Evolutionary conservation across 768 basidiomycete species (phyloP).

Genomic region (Russula dissimulans): DNA sequence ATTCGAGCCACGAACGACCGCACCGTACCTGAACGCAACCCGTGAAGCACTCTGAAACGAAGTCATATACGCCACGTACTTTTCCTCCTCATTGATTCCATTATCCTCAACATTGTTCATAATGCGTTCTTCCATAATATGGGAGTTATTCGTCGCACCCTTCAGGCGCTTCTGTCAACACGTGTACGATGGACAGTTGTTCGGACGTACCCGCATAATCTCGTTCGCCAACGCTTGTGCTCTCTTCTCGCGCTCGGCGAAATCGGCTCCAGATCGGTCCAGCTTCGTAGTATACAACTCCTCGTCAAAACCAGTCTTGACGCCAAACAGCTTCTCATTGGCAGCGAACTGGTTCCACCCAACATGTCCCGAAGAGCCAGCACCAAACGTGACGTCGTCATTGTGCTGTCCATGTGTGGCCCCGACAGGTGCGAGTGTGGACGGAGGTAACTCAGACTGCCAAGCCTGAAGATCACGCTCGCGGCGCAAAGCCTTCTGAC

Average conservation of each 20-base stretch:
- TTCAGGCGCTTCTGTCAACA: conserved; percentile 25
- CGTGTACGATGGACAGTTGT: not conserved
- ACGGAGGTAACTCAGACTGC: conserved; percentile 39
- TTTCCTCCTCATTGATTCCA: conserved; percentile 89
- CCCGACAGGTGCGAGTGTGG: conserved; percentile 23
- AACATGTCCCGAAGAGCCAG: conserved; percentile 33
- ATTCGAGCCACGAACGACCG: conserved; percentile 77
- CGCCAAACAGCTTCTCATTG: conserved; percentile 90
- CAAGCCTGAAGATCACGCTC: conserved; percentile 80
- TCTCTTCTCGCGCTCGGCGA: conserved; percentile 77
- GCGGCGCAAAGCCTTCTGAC: conserved; percentile 40
- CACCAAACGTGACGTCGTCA: conserved; percentile 67
- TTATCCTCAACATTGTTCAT: conserved; percentile 45
- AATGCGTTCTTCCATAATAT: conserved; percentile 84
- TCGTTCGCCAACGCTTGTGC: conserved; percentile 87
- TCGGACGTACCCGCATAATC: conserved; percentile 65
- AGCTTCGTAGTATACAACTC: conserved; percentile 91
- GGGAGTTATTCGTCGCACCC: conserved; percentile 62
- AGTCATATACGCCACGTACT: conserved; percentile 40
- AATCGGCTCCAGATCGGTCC: conserved; percentile 76
- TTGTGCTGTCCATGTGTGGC: conserved; percentile 27
- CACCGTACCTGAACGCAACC: conserved; percentile 61
- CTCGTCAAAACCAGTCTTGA: conserved; percentile 87
- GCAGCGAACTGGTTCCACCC: conserved; percentile 90
- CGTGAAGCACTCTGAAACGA: conserved; percentile 22